Evolutionary conservation across 2,329 filamentous ascomycete genomes (phyloP).

Genomic region (Fusarium pseudonygamai): DNA sequence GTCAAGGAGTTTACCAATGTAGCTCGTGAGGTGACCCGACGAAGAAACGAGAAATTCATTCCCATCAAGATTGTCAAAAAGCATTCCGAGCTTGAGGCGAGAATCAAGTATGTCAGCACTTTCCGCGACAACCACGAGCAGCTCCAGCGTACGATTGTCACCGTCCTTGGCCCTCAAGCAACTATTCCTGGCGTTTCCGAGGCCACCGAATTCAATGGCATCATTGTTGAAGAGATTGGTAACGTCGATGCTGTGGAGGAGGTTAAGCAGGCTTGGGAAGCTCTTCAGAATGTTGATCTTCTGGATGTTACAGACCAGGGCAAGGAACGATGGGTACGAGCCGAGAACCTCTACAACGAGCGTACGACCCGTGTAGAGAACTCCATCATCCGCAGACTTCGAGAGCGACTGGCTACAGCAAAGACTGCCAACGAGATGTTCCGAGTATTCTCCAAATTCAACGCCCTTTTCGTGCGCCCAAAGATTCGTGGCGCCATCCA

Average conservation of each 20-base stretch:
- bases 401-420: slow-evolving; percentile 91
- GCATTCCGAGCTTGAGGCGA: slow-evolving; percentile 88
- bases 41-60: slow-evolving; percentile 97
- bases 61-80: slow-evolving; percentile 94
- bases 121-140: slow-evolving; percentile 99
- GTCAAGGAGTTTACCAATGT: slow-evolving; percentile 98
- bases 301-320: slow-evolving; percentile 91
- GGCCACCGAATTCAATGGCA: slow-evolving; percentile 64
- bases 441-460: slow-evolving; percentile 99
- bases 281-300: slow-evolving; percentile 92
- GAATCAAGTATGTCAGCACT: slow-evolving; percentile 90
- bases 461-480: slow-evolving; percentile 96
- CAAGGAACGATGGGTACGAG: slow-evolving; percentile 90
- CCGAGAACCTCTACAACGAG: slow-evolving; percentile 96
- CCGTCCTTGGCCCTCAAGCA: slow-evolving; percentile 85
- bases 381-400: slow-evolving; percentile 93
- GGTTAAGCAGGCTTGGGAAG: slow-evolving; percentile 92
- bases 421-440: slow-evolving; percentile 99
- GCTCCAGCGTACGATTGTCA: slow-evolving; percentile 93
- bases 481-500: slow-evolving; percentile 98
- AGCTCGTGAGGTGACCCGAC: slow-evolving; percentile 91
- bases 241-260: slow-evolving; percentile 98
- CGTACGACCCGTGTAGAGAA: slow-evolving; percentile 97
- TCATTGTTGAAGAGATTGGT: slow-evolving; percentile 91
- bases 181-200: slow-evolving; percentile 65